Evolutionary conservation across 768 basidiomycete genomes (phyloP).

Genomic region (Lactarius akahatsu): DNA sequence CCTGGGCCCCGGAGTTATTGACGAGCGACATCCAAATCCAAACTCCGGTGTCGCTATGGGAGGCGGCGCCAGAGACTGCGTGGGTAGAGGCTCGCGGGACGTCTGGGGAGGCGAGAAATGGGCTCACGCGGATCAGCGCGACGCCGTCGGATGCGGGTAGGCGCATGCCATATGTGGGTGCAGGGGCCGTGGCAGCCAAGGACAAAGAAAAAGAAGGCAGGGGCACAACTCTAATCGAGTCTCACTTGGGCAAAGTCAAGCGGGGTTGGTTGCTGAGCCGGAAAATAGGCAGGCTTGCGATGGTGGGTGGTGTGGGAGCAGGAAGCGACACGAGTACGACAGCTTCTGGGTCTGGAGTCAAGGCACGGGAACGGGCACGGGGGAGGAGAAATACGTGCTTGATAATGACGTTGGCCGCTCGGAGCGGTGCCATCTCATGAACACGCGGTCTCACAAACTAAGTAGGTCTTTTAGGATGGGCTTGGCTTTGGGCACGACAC

Average conservation of each 20-base stretch:
- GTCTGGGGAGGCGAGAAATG: too few relatives aligned
- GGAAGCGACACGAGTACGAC: background rate
- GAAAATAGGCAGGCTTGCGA: background rate
- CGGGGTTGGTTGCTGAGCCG: background rate
- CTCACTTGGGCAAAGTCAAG: background rate
- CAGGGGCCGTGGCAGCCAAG: background rate
- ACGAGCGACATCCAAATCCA: too few relatives aligned
- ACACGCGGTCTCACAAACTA: background rate
- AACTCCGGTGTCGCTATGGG: too few relatives aligned
- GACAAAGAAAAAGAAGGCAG: background rate
- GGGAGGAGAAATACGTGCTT: background rate
- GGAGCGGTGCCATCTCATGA: background rate
- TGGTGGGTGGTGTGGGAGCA: background rate
- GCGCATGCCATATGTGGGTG: constrained; percentile 12
- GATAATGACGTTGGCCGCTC: background rate
- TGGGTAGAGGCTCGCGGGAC: too few relatives aligned
- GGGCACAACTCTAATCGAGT: background rate
- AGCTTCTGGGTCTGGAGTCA: background rate
- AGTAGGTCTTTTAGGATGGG: background rate
- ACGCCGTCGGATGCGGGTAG: constrained; percentile 14
- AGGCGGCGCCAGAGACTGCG: too few relatives aligned
- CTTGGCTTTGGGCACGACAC: background rate
- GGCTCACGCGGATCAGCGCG: too few relatives aligned
- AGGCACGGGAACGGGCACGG: background rate
- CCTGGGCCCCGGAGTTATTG: too few relatives aligned